phyloP scores from a whole-genome alignment of 2,329 filamentous ascomycete genomes.

The Drechslerella dactyloides region DNA sequence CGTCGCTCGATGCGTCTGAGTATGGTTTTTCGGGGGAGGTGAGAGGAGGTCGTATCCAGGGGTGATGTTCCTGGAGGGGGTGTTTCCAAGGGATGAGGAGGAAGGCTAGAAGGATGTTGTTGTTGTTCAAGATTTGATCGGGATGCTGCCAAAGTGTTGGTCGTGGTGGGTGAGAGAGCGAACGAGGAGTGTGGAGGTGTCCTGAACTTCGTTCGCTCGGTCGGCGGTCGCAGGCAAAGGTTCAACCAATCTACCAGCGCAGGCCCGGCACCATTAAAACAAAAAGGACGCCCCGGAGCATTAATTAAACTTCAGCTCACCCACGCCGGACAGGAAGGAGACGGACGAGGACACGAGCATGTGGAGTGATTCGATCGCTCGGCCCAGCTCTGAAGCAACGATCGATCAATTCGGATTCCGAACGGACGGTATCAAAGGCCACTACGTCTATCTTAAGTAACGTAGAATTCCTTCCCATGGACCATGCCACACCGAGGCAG shows the following conservation, averaged over 20 bases:
- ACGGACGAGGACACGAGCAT: constrained; percentile 2
- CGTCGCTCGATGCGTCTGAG: constrained; percentile 53
- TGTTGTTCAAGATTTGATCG: constrained; percentile 50
- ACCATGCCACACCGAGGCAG: no score
- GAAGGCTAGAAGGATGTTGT: constrained; percentile 29
- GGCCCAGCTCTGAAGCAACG: neutral
- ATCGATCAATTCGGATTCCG: neutral
- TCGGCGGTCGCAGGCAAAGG: neutral
- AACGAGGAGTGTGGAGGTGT: constrained; percentile 13
- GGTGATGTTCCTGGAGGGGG: constrained; percentile 26
- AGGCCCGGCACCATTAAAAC: no score
- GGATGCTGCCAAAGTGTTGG: constrained; percentile 40
- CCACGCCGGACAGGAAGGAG: neutral
- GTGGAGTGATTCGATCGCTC: constrained; percentile 2
- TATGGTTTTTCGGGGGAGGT: constrained; percentile 29
- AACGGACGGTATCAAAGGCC: neutral
- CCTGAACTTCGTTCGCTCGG: constrained; percentile 1
- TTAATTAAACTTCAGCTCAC: neutral
- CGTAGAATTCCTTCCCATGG: no score
- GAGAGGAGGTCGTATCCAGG: constrained; percentile 40
- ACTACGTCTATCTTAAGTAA: neutral
- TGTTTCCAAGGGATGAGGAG: constrained; percentile 45
- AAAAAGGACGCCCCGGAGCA: no score
- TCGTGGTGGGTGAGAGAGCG: constrained; percentile 16
- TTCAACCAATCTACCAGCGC: neutral